phyloP scores from a whole-genome alignment of 768 basidiomycete species.

The Pholiota molesta region DNA sequence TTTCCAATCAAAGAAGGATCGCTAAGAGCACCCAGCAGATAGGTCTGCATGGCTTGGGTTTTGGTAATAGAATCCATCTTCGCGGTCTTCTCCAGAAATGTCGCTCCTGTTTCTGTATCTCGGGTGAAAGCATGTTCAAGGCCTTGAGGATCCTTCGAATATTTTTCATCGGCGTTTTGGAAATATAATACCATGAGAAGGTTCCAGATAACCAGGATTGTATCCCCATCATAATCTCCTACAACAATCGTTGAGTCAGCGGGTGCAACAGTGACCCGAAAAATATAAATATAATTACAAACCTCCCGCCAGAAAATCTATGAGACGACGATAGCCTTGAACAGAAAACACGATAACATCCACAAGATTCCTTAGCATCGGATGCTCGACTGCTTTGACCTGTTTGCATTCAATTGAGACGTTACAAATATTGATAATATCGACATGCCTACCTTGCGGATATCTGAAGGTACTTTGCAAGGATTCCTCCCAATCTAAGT shows the following conservation, averaged over 20 bases:
- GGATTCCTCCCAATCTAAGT: conserved; percentile 56
- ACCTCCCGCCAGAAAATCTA: conserved; percentile 71
- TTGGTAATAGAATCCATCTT: conserved; percentile 15
- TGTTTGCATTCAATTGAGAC: conserved; percentile 22
- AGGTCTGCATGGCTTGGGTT: conserved; percentile 45
- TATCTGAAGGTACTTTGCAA: conserved; percentile 68
- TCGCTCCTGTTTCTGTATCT: conserved; percentile 44
- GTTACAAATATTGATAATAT: not conserved
- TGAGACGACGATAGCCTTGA: conserved; percentile 51
- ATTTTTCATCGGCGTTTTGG: conserved; percentile 49
- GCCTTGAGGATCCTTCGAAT: conserved; percentile 47
- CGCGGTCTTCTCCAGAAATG: conserved; percentile 41
- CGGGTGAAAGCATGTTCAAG: conserved; percentile 44
- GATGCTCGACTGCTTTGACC: conserved; percentile 61
- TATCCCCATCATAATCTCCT: conserved; percentile 80
- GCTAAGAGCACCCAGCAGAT: conserved; percentile 51
- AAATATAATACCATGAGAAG: conserved; percentile 55
- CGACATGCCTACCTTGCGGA: conserved; percentile 51
- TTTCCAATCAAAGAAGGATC: conserved; percentile 50
- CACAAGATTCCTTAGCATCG: conserved; percentile 44
- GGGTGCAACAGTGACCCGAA: not conserved
- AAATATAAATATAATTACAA: conserved; percentile 27
- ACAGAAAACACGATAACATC: conserved; percentile 64
- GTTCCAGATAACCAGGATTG: conserved; percentile 59
- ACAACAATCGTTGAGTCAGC: conserved; percentile 1